Percentiles rank a stretch among this genome's conserved stretches.
phyloP scores from a whole-genome alignment of 345 rosid genomes.

The Salix suchowensis region DNA sequence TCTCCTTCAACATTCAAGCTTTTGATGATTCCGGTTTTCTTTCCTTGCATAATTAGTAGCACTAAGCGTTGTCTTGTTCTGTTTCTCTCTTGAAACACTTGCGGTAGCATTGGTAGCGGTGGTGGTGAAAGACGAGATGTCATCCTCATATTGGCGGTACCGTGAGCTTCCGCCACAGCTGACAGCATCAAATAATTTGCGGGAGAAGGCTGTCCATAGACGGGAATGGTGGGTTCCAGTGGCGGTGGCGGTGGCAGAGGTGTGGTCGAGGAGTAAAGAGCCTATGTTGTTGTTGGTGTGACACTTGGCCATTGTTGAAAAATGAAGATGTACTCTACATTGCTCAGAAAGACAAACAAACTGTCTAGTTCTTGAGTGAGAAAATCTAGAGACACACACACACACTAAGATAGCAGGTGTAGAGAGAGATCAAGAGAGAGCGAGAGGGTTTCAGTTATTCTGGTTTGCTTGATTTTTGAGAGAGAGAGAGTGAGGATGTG shows the following conservation, averaged over 20 bases:
- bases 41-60: too few species aligned
- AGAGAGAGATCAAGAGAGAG: background rate
- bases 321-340: too few species aligned
- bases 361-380: too few species aligned
- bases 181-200: constrained; percentile 58
- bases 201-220: constrained; percentile 58
- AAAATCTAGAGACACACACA: background rate
- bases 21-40: too few species aligned
- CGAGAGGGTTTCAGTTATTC: background rate
- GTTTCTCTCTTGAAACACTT: too few species aligned
- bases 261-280: constrained; percentile 55
- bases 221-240: constrained; percentile 37
- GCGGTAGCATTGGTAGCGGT: background rate
- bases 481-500: background rate
- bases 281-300: constrained; percentile 67
- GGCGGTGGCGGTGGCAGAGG: constrained; percentile 24
- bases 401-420: constrained; percentile 4
- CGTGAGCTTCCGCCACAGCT: constrained; percentile 79
- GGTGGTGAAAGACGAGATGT: constrained; percentile 4
- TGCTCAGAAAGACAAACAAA: too few species aligned
- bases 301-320: constrained; percentile 61
- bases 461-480: background rate
- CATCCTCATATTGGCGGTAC: constrained; percentile 37
- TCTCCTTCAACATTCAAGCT: background rate
- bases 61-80: too few species aligned